Base-by-base conservation (phyloP, 1,139 yeast genomes). In the Taphrina communis region DNA sequence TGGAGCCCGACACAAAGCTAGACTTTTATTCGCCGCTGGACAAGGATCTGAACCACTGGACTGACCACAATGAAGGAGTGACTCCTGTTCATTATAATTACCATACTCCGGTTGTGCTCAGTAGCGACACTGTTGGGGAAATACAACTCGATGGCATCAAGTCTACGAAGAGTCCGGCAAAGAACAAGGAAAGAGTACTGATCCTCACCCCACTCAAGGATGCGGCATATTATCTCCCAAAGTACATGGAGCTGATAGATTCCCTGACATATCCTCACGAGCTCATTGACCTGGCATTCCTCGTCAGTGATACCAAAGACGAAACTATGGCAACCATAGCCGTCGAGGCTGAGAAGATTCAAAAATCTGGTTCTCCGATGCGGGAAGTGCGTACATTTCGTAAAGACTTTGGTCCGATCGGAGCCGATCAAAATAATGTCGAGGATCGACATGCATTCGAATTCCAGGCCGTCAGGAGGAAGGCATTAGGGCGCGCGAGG, bases 401-500 rank as follows among this genome's bases (percentile, higher is more conserved):
- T 73, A 90, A 90, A 76, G 95, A 91, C 78, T 91, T 91, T 76
- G 97, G 97, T 17, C 96, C 90, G 76, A 92, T 95, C 9, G 67
- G 61, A 35, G 60, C 44, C 6, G 58, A 61, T 25, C 84, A 88
- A 73, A 71, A 75, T 51, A 76, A 76, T 58, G 78, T 77, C 21
- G 74, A 75, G 35, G 96, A 90, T 76, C 81, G 97, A 72, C 97
- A 91, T 76, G 95, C 90, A 21, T 95, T 90, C 60, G 90, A 89
- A 76, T 93, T 89, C 31, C 97, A 91, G 79, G 97, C 96, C 17
- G 88, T 90, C 51, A 84, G 97, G 75, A 82, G 97, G 72, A 90
- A 89, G 76, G 79, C 90, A 72, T 90, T 91, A 97, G 97, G 96
- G 1, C 82, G 95, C 70, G 97, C 97, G 2, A 83, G 97, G 77